Evolutionary conservation across 2,329 filamentous ascomycete species (phyloP), one percentile per base, ranked within the genome.

Genomic region (Fusarium sp.): DNA sequence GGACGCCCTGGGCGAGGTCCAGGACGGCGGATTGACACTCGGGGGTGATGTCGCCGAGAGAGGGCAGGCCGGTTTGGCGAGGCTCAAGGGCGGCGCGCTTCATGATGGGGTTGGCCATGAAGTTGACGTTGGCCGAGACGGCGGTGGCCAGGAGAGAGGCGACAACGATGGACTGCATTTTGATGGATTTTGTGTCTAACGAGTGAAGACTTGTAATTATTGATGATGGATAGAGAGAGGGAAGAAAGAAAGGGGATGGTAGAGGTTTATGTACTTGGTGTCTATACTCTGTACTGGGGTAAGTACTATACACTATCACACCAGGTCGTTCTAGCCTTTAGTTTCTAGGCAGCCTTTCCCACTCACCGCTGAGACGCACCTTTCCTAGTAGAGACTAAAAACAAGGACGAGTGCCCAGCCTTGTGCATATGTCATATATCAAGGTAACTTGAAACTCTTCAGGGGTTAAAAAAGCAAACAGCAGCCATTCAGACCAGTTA

Each of bases 161-260:
- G 69, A 78, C 34, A 67, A 75, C 24, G 53, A 76, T 72, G 73
- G 76, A 70, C 64, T 73, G 73, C 77, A 78, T 79, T 20, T 66
- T 75, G 74, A 56, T 18, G 10, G 27, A 22, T 24, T 6, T 44
- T n/a, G 12, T 47, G 22, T 40, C 38, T 25, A 38, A 43, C 34
- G 61, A 46, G 29, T 65, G 47, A 48, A 59, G 54, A 46, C 30
- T 40, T 25, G 27, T 29, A 25, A 53, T 15, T 58, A 43, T 13
- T 47, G n/a, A 47, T 29, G 52, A 15, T 29, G n/a, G 27, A 13
- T 27, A 27, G 40, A 51, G 45, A 40, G 34, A 27, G 27, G 30
- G 5, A 45, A 18, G 15, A 25, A 29, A n/a, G 18, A 11, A 48
- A 18, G 32, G 29, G 47, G 32, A 57, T 24, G 53, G 22, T 22